Percentiles rank a stretch among this genome's conserved stretches.
Conservation (phyloP, 2,329 filamentous ascomycete species). For the Fusarium oxysporum region DNA sequence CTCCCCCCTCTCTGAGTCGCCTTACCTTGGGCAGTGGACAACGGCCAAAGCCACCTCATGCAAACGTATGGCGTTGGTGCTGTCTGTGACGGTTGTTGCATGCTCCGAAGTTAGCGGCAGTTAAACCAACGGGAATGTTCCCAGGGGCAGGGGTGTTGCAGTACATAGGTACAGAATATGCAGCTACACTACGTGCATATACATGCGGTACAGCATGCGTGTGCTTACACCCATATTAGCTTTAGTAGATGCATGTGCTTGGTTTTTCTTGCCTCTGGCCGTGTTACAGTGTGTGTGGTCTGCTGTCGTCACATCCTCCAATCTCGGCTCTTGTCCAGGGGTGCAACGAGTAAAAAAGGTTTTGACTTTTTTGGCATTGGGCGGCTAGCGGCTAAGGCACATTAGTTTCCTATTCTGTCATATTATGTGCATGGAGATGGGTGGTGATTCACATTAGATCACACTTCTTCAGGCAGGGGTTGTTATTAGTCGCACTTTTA, state of each 20-base stretch:
- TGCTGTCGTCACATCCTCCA: conserved; percentile 35
- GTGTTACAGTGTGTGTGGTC: conserved; percentile 27
- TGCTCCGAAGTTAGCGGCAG: conserved; percentile 32
- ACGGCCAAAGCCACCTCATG: conserved; percentile 19
- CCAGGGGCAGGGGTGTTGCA: conserved; percentile 6
- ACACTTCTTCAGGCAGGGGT: conserved; percentile 21
- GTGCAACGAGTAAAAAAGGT: conserved; percentile 12
- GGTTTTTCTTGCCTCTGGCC: neutral
- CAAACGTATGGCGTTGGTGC: conserved; percentile 26
- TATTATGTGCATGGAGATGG: conserved; percentile 28
- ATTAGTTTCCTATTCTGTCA: conserved; percentile 25
- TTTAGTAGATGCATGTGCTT: conserved; percentile 20
- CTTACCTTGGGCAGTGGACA: conserved; percentile 1
- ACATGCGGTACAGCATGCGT: conserved; percentile 6
- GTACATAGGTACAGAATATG: neutral
- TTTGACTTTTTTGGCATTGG: neutral
- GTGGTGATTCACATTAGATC: conserved; percentile 27
- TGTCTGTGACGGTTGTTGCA: conserved; percentile 38
- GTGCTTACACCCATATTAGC: neutral
- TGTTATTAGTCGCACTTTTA: conserved; percentile 2
- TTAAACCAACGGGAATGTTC: conserved; percentile 16
- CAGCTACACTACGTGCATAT: conserved; percentile 6
- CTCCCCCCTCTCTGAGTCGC: neutral
- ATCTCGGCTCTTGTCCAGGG: conserved; percentile 29
- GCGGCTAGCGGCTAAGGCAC: conserved; percentile 31